Base-by-base conservation (phyloP, 495 filamentous ascomycete species). In the Patellaria atrata region DNA sequence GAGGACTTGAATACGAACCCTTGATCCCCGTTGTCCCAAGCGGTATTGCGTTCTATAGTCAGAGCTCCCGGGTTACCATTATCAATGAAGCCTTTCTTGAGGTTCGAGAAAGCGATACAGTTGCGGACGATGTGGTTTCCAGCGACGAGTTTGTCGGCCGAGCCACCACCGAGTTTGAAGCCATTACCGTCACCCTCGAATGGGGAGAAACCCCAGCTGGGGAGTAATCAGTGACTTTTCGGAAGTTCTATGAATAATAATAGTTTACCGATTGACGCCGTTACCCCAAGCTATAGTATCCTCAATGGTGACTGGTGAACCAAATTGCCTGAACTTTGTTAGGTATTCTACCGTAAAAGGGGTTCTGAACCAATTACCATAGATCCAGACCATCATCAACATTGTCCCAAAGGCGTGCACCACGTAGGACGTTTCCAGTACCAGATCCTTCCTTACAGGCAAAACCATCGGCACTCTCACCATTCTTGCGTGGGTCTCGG, bases 371-470 rank as follows among this genome's bases (percentile, higher is more conserved):
- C 23, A 27, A 22, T 3, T 36, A 36, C 33, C 45, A 54, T 1
- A 54, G 45, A 38, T 54, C 51, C 16, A 54, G 38, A 14, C 51
- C 51, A 30, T 54, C 51, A 28, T 54, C 51, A 12, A 54, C 51
- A 22, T 54, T 54, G 31, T 52, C 40, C 51, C 51, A 54, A 9
- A 54, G 32, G 12, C 51, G 29, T 9, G 50, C 46, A 17, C 48
- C 48, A 17, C 38, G 33, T 23, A 54, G 21, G 0, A 47, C 23
- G 28, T 54, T 54, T 9, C 51, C 51, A 4, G 41, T 46, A 3
- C 51, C 51, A 9, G 22, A 29, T 1, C 51, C 51, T 23, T 52
- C 50, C 16, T 54, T 54, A 37, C 45, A 47, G 5, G 41, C 51
- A 23, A 54, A 50, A 1, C 51, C 51, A 30, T 54, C 51, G 15